These are phyloP conservation scores for Neurospora sp. DNA, from an alignment of 2,329 filamentous ascomycete genomes.

Conservation along the genomic window DNA sequence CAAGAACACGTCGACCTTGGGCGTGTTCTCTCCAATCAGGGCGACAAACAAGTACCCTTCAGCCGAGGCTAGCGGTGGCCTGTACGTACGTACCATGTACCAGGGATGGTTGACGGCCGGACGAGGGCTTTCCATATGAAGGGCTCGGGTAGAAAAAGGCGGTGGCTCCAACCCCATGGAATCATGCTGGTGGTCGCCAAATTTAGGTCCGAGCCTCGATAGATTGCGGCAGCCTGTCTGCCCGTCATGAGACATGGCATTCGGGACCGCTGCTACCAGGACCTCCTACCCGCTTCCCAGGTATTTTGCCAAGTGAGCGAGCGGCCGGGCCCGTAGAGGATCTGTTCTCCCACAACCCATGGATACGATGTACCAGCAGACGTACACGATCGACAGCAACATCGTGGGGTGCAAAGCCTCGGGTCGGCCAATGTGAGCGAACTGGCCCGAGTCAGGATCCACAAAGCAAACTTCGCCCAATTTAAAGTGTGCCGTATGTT, in stretches of 20 bases:
- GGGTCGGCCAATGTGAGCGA: conserved; percentile 21
- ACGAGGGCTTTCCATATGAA: conserved; percentile 10
- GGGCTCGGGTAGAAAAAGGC: conserved; percentile 5
- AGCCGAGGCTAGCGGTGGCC: conserved; percentile 12
- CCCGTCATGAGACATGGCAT: conserved; percentile 5
- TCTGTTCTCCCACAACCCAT: conserved; percentile 10
- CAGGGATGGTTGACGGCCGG: conserved; percentile 7
- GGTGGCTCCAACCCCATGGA: conserved; percentile 5
- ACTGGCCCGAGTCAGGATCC: conserved; percentile 21
- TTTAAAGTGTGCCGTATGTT: conserved; percentile 21
- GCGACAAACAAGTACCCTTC: conserved; percentile 10
- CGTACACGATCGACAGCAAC: conserved; percentile 24
- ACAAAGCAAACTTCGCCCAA: conserved; percentile 21
- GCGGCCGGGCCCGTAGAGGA: conserved; percentile 12
- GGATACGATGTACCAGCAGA: conserved; percentile 14
- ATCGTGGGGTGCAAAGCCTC: conserved; percentile 24
- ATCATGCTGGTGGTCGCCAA: conserved; percentile 5
- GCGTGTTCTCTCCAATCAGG: conserved; percentile 14
- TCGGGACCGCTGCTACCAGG: conserved; percentile 3
- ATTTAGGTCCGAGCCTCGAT: conserved; percentile 6
- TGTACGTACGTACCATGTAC: conserved; percentile 2
- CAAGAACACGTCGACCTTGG: conserved; percentile 13
- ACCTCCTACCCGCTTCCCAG: conserved; percentile 8
- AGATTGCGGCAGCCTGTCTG: conserved; percentile 11
- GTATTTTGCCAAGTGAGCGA: conserved; percentile 5